A percentile compares a stretch with the other conserved stretches of the same genome.
These are phyloP conservation scores for Oryza punctata DNA, from an alignment of 176 grass and related monocot genomes.

Conservation along the genomic window DNA sequence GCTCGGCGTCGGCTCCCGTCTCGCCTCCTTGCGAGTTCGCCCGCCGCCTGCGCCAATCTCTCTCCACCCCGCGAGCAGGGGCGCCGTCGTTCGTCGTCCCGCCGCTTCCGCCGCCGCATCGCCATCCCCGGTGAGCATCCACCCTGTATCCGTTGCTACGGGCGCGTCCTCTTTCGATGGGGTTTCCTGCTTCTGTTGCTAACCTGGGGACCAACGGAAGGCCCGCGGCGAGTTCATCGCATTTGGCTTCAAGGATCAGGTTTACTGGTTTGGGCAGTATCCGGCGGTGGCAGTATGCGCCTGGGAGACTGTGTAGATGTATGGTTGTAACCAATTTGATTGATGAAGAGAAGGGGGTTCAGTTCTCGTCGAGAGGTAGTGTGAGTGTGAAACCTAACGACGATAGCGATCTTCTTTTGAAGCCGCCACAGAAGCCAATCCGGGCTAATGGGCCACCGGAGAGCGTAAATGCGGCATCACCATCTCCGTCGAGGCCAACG, in stretches of 20 bases:
- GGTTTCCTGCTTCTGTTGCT: not conserved
- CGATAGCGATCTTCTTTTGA: slow-evolving; percentile 69
- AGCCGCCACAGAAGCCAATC: slow-evolving; percentile 64
- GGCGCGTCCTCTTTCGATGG: not conserved
- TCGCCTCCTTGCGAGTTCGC: too few species aligned
- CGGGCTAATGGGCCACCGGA: slow-evolving; percentile 49
- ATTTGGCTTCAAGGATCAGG: slow-evolving; percentile 61
- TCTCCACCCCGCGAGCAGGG: too few species aligned
- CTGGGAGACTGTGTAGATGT: slow-evolving; percentile 71
- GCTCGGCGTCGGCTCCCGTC: too few species aligned
- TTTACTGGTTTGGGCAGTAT: slow-evolving; percentile 47
- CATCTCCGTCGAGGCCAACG: slow-evolving; percentile 25
- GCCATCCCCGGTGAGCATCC: too few species aligned
- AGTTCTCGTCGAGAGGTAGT: slow-evolving; percentile 58
- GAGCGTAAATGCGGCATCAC: slow-evolving; percentile 36
- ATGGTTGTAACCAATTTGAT: slow-evolving; percentile 83
- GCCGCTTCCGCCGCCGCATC: too few species aligned
- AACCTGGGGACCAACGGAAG: slow-evolving; percentile 72
- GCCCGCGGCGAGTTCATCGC: slow-evolving; percentile 43
- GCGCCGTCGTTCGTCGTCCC: too few species aligned
- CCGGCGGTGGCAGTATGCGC: slow-evolving; percentile 45
- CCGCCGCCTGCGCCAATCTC: too few species aligned
- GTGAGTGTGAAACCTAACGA: slow-evolving; percentile 53
- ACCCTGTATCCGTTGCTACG: too few species aligned
- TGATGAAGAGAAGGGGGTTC: slow-evolving; percentile 66